Conservation (phyloP, 768 basidiomycete genomes). For the Leccinum truebloodii region DNA sequence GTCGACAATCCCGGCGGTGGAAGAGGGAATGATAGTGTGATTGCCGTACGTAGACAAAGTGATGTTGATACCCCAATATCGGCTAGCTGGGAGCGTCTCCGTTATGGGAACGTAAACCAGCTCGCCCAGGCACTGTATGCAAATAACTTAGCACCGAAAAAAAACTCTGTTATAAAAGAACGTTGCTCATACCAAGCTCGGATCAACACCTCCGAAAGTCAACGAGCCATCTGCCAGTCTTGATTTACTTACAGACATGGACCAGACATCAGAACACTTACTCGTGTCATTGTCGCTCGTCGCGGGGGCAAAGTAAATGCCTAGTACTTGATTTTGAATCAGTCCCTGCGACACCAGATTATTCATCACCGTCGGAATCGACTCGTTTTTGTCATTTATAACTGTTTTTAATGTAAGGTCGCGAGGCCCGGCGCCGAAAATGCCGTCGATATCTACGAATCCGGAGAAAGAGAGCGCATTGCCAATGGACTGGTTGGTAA, state of each 20-base stretch:
- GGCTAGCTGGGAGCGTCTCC: too few relatives aligned
- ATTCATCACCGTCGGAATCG: conserved; percentile 24
- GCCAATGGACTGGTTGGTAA: conserved; percentile 33
- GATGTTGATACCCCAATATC: too few relatives aligned
- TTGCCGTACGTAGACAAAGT: conserved; percentile 11
- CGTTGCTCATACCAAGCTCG: neutral
- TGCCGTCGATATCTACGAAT: conserved; percentile 27
- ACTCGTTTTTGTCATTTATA: neutral
- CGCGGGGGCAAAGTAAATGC: conserved; percentile 1
- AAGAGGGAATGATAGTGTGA: conserved; percentile 13
- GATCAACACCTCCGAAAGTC: neutral
- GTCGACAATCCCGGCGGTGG: neutral
- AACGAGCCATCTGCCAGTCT: neutral
- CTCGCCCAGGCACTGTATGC: conserved; percentile 21
- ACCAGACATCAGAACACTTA: neutral
- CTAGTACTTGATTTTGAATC: conserved; percentile 16
- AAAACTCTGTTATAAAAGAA: neutral
- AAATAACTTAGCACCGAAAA: neutral
- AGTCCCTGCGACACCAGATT: conserved; percentile 21
- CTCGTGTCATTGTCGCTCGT: neutral
- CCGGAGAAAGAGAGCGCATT: conserved; percentile 15
- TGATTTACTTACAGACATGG: neutral
- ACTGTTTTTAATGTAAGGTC: conserved; percentile 12
- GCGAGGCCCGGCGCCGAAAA: conserved; percentile 25
- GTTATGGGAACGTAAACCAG: conserved; percentile 5